Percentiles rank a stretch among this genome's conserved stretches.
phyloP scores from a whole-genome alignment of 352 stramenopile genomes.

The Globisporangium lucens region DNA sequence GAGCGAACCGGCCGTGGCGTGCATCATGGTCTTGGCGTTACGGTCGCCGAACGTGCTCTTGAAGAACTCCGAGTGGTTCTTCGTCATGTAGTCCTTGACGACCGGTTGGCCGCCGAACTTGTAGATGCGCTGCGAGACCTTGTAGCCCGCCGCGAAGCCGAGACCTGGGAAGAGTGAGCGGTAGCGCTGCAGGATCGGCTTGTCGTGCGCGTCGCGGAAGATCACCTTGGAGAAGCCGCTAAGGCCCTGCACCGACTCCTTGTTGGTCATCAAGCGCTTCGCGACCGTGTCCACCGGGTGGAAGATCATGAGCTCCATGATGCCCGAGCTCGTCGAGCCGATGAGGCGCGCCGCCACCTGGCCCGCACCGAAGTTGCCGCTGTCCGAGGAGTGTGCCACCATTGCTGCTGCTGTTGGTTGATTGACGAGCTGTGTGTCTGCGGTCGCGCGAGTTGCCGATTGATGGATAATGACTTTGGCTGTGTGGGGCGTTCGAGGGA shows the following conservation, averaged over 20 bases:
- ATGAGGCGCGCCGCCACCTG: constrained; percentile 81
- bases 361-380: constrained; percentile 35
- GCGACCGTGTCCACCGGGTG: constrained; percentile 94
- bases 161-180: constrained; percentile 89
- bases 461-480: constrained; percentile 4
- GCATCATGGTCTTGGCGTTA: constrained; percentile 93
- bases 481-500: neutral
- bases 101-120: constrained; percentile 96
- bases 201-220: constrained; percentile 85
- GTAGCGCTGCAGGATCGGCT: constrained; percentile 77
- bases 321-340: constrained; percentile 89
- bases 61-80: constrained; percentile 86
- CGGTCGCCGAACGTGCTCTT: constrained; percentile 88
- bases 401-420: constrained; percentile 22
- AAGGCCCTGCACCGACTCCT: constrained; percentile 48
- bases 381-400: constrained; percentile 48
- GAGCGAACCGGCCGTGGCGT: constrained; percentile 89
- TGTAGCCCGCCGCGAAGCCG: constrained; percentile 94
- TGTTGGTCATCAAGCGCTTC: constrained; percentile 95
- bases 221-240: constrained; percentile 76
- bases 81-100: constrained; percentile 92
- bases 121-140: constrained; percentile 96
- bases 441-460: constrained; percentile 16
- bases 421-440: constrained; percentile 5
- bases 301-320: constrained; percentile 94